Conservation (phyloP, 768 basidiomycete genomes). For the Podaxis mareebaensis region DNA sequence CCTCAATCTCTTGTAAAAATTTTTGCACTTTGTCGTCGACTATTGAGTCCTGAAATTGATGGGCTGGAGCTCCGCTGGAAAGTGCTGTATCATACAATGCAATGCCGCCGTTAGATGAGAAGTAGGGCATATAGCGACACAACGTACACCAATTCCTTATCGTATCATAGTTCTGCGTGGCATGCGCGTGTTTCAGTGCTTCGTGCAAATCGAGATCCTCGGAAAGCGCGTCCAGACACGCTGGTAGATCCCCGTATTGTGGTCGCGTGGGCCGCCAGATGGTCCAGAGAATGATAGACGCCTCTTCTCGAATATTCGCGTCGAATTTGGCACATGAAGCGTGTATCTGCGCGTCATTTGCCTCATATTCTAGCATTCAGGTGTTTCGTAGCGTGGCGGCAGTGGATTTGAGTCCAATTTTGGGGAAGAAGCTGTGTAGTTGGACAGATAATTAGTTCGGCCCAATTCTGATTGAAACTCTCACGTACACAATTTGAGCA, state of each 20-base stretch:
- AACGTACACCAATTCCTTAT: slow-evolving; percentile 36
- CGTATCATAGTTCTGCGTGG: slow-evolving; percentile 27
- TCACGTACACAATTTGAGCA: background rate
- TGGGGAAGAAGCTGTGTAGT: background rate
- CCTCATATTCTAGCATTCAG: slow-evolving; percentile 11
- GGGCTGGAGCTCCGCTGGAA: slow-evolving; percentile 12
- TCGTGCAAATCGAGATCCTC: slow-evolving; percentile 32
- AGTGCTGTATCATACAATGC: background rate
- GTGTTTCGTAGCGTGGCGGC: background rate
- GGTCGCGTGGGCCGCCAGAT: slow-evolving; percentile 35
- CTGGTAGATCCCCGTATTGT: slow-evolving; percentile 30
- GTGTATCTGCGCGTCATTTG: slow-evolving; percentile 30
- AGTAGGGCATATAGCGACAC: background rate
- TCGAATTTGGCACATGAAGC: slow-evolving; percentile 34
- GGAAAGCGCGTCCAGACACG: slow-evolving; percentile 34
- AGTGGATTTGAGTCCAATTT: background rate
- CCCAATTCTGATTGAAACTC: background rate
- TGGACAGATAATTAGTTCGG: background rate
- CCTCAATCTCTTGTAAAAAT: slow-evolving; percentile 30
- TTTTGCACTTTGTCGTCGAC: slow-evolving; percentile 24
- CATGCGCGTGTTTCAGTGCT: slow-evolving; percentile 34
- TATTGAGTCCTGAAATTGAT: slow-evolving; percentile 14
- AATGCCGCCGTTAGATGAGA: slow-evolving; percentile 2
- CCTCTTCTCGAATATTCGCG: slow-evolving; percentile 38
- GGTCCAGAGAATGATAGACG: slow-evolving; percentile 40